phyloP scores from a whole-genome alignment of 305 asterid genomes.

The Solanum aculeatissimum region DNA sequence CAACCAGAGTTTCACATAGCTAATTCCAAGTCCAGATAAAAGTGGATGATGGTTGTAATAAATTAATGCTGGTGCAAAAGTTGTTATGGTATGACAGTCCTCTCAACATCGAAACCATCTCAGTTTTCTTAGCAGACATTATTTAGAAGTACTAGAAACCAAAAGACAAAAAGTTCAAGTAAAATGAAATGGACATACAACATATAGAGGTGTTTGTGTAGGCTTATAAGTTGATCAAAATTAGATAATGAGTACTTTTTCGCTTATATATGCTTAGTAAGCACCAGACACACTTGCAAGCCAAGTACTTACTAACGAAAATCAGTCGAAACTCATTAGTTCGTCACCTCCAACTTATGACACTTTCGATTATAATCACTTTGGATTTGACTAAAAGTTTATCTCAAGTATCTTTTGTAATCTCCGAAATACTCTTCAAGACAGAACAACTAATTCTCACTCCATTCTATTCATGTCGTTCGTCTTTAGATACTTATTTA shows the following conservation, averaged over 20 bases:
- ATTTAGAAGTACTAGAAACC: background rate
- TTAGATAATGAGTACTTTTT: background rate
- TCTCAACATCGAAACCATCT: background rate
- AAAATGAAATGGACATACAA: background rate
- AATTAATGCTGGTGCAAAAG: background rate
- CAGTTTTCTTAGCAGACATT: background rate
- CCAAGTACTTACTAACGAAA: background rate
- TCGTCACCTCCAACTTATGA: background rate
- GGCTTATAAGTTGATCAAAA: background rate
- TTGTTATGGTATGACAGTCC: background rate
- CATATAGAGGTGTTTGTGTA: background rate
- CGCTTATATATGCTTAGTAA: background rate
- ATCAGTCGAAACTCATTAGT: background rate
- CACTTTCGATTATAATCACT: background rate
- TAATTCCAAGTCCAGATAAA: background rate
- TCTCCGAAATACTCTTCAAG: background rate
- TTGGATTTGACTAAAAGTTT: background rate
- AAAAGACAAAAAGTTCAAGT: background rate
- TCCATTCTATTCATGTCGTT: background rate
- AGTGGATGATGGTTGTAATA: background rate
- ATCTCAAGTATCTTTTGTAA: background rate
- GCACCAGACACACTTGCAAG: background rate
- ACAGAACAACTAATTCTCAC: background rate
- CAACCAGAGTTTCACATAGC: background rate
- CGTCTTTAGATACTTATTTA: background rate